phyloP scores from a whole-genome alignment of 805 yeast genomes.

The Kazachstania psychrophila region DNA sequence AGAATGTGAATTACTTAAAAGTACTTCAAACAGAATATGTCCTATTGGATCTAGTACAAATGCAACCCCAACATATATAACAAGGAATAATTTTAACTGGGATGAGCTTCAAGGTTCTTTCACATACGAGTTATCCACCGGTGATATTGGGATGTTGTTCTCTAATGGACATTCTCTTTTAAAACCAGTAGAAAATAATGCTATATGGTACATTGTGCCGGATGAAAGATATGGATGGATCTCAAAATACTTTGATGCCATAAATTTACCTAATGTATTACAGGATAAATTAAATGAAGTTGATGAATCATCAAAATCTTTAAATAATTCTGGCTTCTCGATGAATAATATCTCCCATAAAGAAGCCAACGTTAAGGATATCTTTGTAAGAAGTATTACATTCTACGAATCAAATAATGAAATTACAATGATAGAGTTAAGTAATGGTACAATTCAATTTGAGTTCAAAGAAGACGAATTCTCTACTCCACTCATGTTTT shows the following conservation, averaged over 20 bases:
- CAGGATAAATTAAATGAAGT: constrained; percentile 69
- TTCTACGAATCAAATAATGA: constrained; percentile 44
- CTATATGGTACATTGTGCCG: constrained; percentile 50
- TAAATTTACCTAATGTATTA: constrained; percentile 35
- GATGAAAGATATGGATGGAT: constrained; percentile 42
- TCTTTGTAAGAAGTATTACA: constrained; percentile 68
- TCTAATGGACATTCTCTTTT: constrained; percentile 73
- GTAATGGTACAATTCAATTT: constrained; percentile 84
- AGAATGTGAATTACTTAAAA: constrained; percentile 28
- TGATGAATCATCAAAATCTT: constrained; percentile 70
- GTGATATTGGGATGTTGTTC: constrained; percentile 85
- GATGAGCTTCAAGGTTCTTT: background rate
- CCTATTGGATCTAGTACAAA: background rate
- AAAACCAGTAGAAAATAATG: constrained; percentile 47
- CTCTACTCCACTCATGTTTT: background rate
- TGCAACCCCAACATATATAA: background rate
- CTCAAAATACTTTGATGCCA: constrained; percentile 34
- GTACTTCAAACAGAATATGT: background rate
- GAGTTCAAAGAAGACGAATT: constrained; percentile 48
- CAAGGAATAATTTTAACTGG: background rate
- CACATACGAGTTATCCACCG: constrained; percentile 68
- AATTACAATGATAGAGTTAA: constrained; percentile 80
- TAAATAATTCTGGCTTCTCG: background rate
- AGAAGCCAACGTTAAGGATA: constrained; percentile 44
- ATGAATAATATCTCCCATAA: constrained; percentile 33